Percentiles rank a stretch among this genome's conserved stretches.
Conservation (phyloP, 2,329 filamentous ascomycete genomes). For the Fusarium solani-melongenae region DNA sequence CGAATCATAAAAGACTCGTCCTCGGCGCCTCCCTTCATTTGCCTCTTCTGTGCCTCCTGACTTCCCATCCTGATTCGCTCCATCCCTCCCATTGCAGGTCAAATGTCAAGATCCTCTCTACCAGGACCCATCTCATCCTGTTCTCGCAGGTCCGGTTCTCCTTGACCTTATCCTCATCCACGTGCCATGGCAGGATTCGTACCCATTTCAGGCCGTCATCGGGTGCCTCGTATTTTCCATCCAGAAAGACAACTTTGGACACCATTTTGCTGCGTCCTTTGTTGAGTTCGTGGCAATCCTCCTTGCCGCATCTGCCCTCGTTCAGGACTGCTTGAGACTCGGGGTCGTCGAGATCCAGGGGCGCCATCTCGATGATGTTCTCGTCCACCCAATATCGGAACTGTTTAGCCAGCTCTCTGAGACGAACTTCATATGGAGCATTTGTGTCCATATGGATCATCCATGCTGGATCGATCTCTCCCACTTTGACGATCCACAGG, state of each 20-base stretch:
- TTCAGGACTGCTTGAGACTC: slow-evolving; percentile 48
- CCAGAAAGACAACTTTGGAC: slow-evolving; percentile 52
- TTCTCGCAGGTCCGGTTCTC: slow-evolving; percentile 45
- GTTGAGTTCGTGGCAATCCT: slow-evolving; percentile 51
- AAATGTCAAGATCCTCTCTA: slow-evolving; percentile 53
- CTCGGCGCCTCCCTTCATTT: slow-evolving; percentile 1
- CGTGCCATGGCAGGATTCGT: slow-evolving; percentile 48
- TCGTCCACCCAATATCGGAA: slow-evolving; percentile 54
- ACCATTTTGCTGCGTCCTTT: slow-evolving; percentile 50
- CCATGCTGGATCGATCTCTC: slow-evolving; percentile 52
- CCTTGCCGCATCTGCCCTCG: slow-evolving; percentile 50
- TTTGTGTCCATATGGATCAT: slow-evolving; percentile 48
- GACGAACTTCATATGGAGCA: slow-evolving; percentile 44
- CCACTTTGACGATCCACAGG: slow-evolving; percentile 54
- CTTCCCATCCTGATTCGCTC: slow-evolving; percentile 42
- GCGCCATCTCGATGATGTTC: slow-evolving; percentile 51
- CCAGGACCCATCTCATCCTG: slow-evolving; percentile 52
- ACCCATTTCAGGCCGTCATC: slow-evolving; percentile 45
- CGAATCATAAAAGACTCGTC: not conserved
- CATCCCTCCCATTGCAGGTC: slow-evolving; percentile 50
- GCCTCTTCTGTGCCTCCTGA: slow-evolving; percentile 23
- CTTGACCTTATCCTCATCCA: slow-evolving; percentile 40
- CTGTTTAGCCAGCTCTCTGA: slow-evolving; percentile 49
- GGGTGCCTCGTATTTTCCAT: slow-evolving; percentile 46
- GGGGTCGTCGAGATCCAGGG: slow-evolving; percentile 48